Evolutionary conservation across 805 yeast genomes (phyloP), one percentile per base, ranked within the genome.

Genomic region (Dipodascopsis tothii): DNA sequence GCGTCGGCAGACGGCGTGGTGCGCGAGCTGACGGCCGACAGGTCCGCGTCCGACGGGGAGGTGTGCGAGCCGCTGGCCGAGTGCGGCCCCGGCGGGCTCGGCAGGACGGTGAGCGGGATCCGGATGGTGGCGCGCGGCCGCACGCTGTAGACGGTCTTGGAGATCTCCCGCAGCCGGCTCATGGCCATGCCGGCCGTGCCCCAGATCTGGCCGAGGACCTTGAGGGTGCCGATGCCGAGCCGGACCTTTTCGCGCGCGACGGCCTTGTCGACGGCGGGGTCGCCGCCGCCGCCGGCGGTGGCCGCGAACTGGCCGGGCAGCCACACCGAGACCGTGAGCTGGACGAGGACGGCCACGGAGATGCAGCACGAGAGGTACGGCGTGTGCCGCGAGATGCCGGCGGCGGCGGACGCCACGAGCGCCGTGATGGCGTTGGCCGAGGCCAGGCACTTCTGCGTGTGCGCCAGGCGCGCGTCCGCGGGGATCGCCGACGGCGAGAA

Each of bases 301-400:
- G 17, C 35, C 9, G 17, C 17, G 14, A 33, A 16, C 35, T 16
- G 35, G 19, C 19, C 35, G 9, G 35, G 17, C 19, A 16, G 35
- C 51, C 51, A 46, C 6, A 46, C 51, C 34, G 44, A 43, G 4
- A 45, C 38, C 2, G 40, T 22, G n/a, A 43, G 30, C 33, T 46
- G 47, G 6, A 40, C 39, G 9, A 46, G n/a, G 28, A 40, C 16
- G 30, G 47, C 23, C 19, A 40, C 20, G 17, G 40, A 33, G 16
- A 46, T 20, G 3, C 41, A 20, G 39, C 51, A 46, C 14, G 47
- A 21, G 41, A 46, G 43, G 23, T 40, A 43, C 30, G 51, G 51
- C 11, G 48, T 37, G 9, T 45, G 44, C 19, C 36, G 25, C 37
- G 21, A 28, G 17, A 43, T 22, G 6, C 46, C 21, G 21, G 18